Evolutionary conservation across 768 basidiomycete genomes (phyloP), one percentile per base, ranked within the genome.

Genomic region (Hebeloma cylindrosporum): DNA sequence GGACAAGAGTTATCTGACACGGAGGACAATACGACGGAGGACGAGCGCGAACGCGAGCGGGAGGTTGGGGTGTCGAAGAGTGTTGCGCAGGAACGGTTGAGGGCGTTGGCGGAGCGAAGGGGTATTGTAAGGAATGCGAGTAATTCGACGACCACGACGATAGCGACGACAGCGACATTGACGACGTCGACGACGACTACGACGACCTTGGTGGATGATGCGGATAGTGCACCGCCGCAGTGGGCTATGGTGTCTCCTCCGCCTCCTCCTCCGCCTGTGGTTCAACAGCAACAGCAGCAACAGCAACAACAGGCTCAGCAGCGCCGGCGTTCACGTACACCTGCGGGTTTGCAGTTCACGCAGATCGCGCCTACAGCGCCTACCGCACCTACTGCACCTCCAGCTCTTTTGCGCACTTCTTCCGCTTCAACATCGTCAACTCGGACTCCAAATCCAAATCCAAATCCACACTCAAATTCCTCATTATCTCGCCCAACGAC

Each of bases 21-120:
- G n/a, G n/a, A n/a, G n/a, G n/a, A n/a, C n/a, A n/a, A n/a, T n/a
- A n/a, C n/a, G n/a, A n/a, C n/a, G 70, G 87, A 88, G 48, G 78
- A 83, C n/a, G 76, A 78, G 17, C 80, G 74, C 45, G 79, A 70
- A 13, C 74, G 68, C 29, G 80, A 81, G 11, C 68, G 74, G 1
- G 62, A 62, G 10, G 58, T 53, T 7, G 66, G 61, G 17, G 63
- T 87, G 16, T 82, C 85, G 18, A 73, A 72, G 61, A 86, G 84
- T 38, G 73, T 84, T 23, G 88, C 85, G 9, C 80, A 88, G 54
- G 78, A 83, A 64, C 80, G 72, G 62, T 56, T 89, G 46, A 78
- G 73, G 34, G 77, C 78, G 1, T 62, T 88, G 2, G 78, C 77
- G 27, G 67, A 74, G 38, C 69, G 75, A 9, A 69, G 75, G 33